These are phyloP conservation scores for Cercophora sp. DNA, from an alignment of 495 filamentous ascomycete genomes.

Conservation along the genomic window DNA sequence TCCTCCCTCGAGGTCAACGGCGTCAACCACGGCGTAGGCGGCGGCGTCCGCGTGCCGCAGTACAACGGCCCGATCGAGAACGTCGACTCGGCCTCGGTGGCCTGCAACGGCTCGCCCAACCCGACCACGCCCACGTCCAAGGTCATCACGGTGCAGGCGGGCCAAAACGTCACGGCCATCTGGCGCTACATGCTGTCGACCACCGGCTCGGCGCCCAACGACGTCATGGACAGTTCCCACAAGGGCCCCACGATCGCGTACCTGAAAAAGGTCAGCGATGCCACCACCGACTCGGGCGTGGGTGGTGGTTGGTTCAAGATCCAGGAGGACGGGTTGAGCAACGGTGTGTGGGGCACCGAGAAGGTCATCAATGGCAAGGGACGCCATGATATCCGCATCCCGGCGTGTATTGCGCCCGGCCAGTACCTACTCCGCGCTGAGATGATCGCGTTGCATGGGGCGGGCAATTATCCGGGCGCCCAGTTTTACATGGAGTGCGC, in stretches of 20 bases:
- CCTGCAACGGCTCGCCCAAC: constrained; percentile 55
- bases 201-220: constrained; percentile 33
- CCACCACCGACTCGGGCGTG: constrained; percentile 37
- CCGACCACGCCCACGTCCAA: constrained; percentile 39
- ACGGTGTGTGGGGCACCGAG: constrained; percentile 41
- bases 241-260: constrained; percentile 46
- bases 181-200: constrained; percentile 46
- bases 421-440: constrained; percentile 53
- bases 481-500: constrained; percentile 55
- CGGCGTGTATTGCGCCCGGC: constrained; percentile 41
- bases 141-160: constrained; percentile 31
- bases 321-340: constrained; percentile 41
- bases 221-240: constrained; percentile 46
- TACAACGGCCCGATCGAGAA: constrained; percentile 49
- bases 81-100: constrained; percentile 46
- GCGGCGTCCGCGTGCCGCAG: constrained; percentile 25
- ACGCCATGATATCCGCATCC: constrained; percentile 41
- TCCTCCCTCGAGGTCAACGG: constrained; percentile 25
- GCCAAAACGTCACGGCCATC: constrained; percentile 31
- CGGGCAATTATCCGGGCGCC: constrained; percentile 37
- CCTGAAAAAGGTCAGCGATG: constrained; percentile 47
- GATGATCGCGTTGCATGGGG: constrained; percentile 50
- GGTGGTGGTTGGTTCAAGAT: constrained; percentile 51
- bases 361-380: constrained; percentile 47
- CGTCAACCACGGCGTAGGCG: constrained; percentile 27